Evolutionary conservation across 2,329 filamentous ascomycete genomes (phyloP).

Genomic region (Penicillium sp.): DNA sequence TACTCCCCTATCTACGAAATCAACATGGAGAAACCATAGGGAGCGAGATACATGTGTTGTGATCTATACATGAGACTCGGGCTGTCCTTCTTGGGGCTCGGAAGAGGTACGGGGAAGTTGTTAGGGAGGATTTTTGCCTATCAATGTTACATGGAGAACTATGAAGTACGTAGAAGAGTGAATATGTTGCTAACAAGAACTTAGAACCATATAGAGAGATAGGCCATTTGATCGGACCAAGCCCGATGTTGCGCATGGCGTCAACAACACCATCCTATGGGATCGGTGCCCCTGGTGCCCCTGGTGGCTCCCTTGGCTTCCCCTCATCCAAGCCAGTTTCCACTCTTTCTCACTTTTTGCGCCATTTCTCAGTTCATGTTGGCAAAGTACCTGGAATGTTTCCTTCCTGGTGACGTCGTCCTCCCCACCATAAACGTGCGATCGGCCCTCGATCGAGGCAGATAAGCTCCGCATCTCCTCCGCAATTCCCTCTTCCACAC

Average conservation of each 20-base stretch:
- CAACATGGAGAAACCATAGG: no score
- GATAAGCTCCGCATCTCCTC: conserved; percentile 31
- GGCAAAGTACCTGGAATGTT: background rate
- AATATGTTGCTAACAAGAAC: background rate
- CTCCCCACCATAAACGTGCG: conserved; percentile 22
- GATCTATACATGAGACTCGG: no score
- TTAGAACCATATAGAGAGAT: background rate
- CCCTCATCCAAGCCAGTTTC: conserved; percentile 16
- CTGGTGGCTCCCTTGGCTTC: conserved; percentile 22
- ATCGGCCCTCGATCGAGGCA: conserved; percentile 24
- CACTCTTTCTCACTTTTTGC: background rate
- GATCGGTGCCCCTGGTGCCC: conserved; percentile 18
- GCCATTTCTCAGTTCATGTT: background rate
- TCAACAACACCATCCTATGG: conserved; percentile 1
- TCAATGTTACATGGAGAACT: background rate
- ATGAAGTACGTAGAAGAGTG: background rate
- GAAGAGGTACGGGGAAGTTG: background rate
- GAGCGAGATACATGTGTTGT: no score
- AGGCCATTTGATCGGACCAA: background rate
- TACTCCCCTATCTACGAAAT: no score
- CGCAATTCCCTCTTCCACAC: conserved; percentile 23
- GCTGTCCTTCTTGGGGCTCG: no score
- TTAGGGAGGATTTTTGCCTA: background rate
- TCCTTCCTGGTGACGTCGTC: conserved; percentile 18
- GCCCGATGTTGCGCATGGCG: conserved; percentile 13